Percentiles rank a stretch among this genome's conserved stretches.
Conservation (phyloP, 192 early-diverging fungal species). For the Mortierella alpina region DNA sequence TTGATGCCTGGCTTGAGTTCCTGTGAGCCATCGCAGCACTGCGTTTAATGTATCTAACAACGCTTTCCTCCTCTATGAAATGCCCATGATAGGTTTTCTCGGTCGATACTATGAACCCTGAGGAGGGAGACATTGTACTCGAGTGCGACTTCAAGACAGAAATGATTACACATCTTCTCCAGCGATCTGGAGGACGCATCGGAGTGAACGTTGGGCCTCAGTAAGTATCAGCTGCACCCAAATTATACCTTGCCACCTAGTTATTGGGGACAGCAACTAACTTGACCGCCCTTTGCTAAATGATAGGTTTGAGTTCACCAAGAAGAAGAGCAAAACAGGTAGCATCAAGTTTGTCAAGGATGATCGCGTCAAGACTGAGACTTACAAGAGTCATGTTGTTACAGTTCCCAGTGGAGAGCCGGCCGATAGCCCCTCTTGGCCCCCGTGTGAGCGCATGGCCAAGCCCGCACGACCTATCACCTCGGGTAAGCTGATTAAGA, state of each 20-base stretch:
- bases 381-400: constrained; percentile 80
- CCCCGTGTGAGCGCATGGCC: constrained; percentile 44
- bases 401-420: constrained; percentile 70
- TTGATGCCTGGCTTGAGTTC: not conserved
- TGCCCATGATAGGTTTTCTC: constrained; percentile 18
- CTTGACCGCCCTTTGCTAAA: not conserved
- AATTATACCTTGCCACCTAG: not conserved
- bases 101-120: constrained; percentile 51
- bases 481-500: constrained; percentile 46
- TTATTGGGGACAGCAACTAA: no score
- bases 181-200: constrained; percentile 67
- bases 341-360: constrained; percentile 83
- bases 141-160: constrained; percentile 81
- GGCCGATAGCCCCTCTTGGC: constrained; percentile 64
- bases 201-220: constrained; percentile 65
- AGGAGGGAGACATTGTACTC: constrained; percentile 70
- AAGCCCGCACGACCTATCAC: constrained; percentile 42
- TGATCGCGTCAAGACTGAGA: constrained; percentile 60
- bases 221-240: constrained; percentile 5
- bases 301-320: constrained; percentile 68
- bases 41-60: not conserved
- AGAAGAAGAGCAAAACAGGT: constrained; percentile 78
- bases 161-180: constrained; percentile 69
- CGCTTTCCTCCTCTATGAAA: not conserved
- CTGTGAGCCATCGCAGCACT: not conserved